Base-by-base conservation (phyloP, 179 eudicot genomes). In the Actinidia chinensis region DNA sequence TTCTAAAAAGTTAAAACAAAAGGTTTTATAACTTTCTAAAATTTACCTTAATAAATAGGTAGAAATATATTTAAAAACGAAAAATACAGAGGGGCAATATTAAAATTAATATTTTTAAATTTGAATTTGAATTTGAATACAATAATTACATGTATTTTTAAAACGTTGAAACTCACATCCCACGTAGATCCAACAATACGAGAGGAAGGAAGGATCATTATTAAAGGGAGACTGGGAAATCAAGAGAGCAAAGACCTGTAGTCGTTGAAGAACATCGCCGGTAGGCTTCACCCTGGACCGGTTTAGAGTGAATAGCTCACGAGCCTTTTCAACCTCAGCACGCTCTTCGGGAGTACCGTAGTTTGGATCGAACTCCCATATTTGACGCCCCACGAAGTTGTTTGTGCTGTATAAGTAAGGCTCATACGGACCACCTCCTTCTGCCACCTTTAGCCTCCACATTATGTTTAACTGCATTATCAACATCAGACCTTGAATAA, bases 291-390 rank as follows among this genome's bases (percentile, higher is more conserved):
- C 56, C 4, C 22, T n/a, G 20, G 59, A 50, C 5, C 59, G 59
- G 43, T 71, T 71, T 2, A 22, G 58, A 20, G 74, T 50, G 59
- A 71, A 71, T 12, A 13, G 46, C 0, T 15, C 59, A 20, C 60
- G 74, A 50, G 74, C 60, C 0, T 8, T 4, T 25, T 71, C 74
- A 65, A 65, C 69, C 22, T 65, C 20, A 2, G 68, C 68, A 0
- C 11, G 65, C 33, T 74, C 77, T 8, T 74, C 77, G 0, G 77
- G 68, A 17, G 77, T 55, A 14, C 77, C 77, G 25, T 56, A 56
- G 23, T 56, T 5, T 0, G 77, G 52, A 74, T 74, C 77, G 59
- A 74, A 74, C 67, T 74, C 77, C 77, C 77, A 74, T 74, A 59
- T 74, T 14, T 74, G 77, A 1, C 77, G 67, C 18, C 77, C 77